Conservation (phyloP, 2,329 filamentous ascomycete species). For the Amphichorda felina region DNA sequence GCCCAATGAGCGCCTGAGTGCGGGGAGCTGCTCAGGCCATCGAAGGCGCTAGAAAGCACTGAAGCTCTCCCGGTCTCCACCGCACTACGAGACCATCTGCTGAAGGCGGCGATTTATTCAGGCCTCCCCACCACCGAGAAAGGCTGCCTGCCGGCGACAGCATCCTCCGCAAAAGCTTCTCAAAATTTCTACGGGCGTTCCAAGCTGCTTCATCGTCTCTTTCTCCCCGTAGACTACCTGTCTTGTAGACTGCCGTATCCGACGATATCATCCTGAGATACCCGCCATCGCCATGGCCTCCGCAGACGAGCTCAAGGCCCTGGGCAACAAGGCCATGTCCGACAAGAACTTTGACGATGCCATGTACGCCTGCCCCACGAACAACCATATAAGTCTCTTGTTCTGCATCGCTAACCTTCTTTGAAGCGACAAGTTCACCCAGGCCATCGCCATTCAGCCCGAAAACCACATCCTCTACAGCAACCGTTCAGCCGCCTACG, state of each 20-base stretch:
- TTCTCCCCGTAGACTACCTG: no score
- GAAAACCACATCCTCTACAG: constrained; percentile 95
- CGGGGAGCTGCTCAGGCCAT: constrained; percentile 1
- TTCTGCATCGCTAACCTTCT: not conserved
- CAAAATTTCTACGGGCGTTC: not conserved
- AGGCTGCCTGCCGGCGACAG: not conserved
- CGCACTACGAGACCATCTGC: no score
- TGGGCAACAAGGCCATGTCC: constrained; percentile 97
- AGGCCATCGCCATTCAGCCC: constrained; percentile 82
- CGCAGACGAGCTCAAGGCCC: constrained; percentile 79
- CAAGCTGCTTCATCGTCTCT: no score
- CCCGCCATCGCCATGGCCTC: constrained; percentile 33
- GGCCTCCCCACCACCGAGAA: not conserved
- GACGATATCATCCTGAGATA: not conserved
- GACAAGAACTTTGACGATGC: constrained; percentile 95
- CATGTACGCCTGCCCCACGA: constrained; percentile 49
- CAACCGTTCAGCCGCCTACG: constrained; percentile 81
- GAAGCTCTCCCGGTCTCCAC: constrained; percentile 1
- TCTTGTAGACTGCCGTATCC: no score
- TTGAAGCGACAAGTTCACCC: constrained; percentile 77
- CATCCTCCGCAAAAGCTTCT: not conserved
- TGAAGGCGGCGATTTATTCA: not conserved
- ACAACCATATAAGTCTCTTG: not conserved
- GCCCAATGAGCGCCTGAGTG: not conserved
- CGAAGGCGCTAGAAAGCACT: constrained; percentile 7